Evolutionary conservation across 306 rosid genomes (phyloP).

Genomic region (Lithocarpus polystachyus): DNA sequence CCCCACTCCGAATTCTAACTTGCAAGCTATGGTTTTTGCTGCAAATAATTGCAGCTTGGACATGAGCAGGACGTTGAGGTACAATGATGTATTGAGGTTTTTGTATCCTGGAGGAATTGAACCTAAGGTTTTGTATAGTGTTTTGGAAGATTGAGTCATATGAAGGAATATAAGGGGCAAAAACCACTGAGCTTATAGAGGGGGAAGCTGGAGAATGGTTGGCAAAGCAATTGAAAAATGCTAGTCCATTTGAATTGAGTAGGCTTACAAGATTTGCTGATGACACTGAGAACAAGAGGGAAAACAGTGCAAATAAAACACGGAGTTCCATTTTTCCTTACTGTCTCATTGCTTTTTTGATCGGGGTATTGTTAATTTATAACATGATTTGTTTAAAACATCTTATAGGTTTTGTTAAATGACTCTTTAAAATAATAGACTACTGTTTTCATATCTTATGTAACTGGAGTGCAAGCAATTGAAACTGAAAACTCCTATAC

Average conservation of each 20-base stretch:
- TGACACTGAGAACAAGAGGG: no score
- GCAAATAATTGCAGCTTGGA: neutral
- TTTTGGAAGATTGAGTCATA: neutral
- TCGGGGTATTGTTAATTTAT: no score
- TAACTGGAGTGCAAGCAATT: no score
- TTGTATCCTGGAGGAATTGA: neutral
- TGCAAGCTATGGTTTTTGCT: neutral
- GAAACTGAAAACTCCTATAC: no score
- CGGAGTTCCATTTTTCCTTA: no score
- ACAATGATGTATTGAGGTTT: neutral
- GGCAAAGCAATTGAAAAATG: neutral
- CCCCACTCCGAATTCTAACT: constrained; percentile 30
- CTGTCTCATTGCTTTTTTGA: no score
- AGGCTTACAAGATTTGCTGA: no score
- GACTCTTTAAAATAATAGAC: no score
- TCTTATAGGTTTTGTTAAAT: no score
- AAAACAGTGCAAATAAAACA: no score
- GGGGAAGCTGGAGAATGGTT: neutral
- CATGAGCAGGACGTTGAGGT: neutral
- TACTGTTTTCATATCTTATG: no score
- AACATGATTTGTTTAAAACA: no score
- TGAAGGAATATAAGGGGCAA: neutral
- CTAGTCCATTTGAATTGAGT: neutral
- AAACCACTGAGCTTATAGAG: neutral
- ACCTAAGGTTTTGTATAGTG: neutral